Conservation (phyloP, 1,139 yeast species). For the Lodderomyces parapsilosis region DNA sequence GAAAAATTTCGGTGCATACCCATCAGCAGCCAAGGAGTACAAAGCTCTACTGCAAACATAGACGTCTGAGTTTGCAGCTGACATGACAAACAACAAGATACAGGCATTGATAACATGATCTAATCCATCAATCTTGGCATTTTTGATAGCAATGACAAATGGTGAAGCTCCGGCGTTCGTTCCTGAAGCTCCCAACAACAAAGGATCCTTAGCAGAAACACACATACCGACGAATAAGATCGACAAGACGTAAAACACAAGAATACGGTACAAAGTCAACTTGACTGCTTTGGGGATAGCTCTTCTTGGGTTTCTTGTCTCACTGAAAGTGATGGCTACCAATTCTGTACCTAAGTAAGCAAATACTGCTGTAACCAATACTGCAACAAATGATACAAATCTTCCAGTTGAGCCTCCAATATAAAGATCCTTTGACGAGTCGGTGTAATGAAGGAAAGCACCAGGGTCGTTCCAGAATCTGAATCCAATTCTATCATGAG, state of each 20-base stretch:
- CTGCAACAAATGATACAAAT: constrained; percentile 66
- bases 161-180: constrained; percentile 77
- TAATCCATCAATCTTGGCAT: constrained; percentile 41
- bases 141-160: constrained; percentile 53
- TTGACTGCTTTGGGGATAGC: constrained; percentile 77
- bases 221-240: constrained; percentile 72
- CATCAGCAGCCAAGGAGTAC: constrained; percentile 45
- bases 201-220: constrained; percentile 68
- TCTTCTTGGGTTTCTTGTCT: constrained; percentile 71
- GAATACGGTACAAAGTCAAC: constrained; percentile 73
- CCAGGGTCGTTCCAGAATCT: constrained; percentile 67
- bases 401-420: constrained; percentile 30
- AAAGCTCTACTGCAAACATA: constrained; percentile 47
- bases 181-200: constrained; percentile 36
- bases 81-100: constrained; percentile 44
- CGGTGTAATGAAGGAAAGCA: constrained; percentile 52
- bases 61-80: constrained; percentile 51
- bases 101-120: constrained; percentile 48
- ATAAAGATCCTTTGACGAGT: constrained; percentile 22
- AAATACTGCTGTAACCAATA: constrained; percentile 71
- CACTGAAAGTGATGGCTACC: constrained; percentile 68
- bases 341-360: constrained; percentile 80
- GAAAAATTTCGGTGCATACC: constrained; percentile 54
- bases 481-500: constrained; percentile 62
- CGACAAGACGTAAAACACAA: constrained; percentile 65